Evolutionary conservation across 176 grass and related monocot species (phyloP), one percentile per base, ranked within the genome.

Genomic region (Dactylis glomerata): DNA sequence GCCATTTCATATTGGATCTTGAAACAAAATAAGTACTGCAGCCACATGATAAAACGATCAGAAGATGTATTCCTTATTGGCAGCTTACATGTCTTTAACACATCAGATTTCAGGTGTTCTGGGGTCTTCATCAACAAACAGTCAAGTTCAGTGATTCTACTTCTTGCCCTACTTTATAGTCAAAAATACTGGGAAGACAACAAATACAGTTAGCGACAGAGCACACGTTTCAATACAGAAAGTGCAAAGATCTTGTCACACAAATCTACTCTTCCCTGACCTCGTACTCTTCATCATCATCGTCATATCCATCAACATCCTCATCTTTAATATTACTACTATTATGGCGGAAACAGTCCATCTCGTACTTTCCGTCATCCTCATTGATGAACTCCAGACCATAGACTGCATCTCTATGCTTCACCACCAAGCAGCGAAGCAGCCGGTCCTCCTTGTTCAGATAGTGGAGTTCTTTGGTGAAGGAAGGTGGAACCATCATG

Each of bases 391-490:
- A 93, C 68, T 95, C 91, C 69, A 95, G 83, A n/a, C 93, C 89
- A 2, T 94, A 95, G 12, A 92, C 85, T 6, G 96, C 79, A 37
- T 96, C 85, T 64, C 96, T 88, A 36, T 95, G 96, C 90, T 94
- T 95, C 73, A 98, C 96, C 5, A 92, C 86, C 68, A 98, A 79
- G 93, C 96, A 98, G 33, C 96, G 87, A 47, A 98, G 80, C 22
- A 98, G 65, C 24, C 88, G 75, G 56, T 96, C 93, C 81, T 96
- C 96, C 91, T 98, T 98, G 76, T 98, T 98, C 64, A 98, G 87
- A 57, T 98, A 96, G 37, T 95, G 87, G 40, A 96, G 89, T 68
- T 98, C 91, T 91, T 94, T 44, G 49, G 88, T 84, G 79, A 98
- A 94, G 73, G 85, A 85, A 17, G 93, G 89, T 67, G 96, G 96